Evolutionary conservation across 352 stramenopile genomes (phyloP), one percentile per base, ranked within the genome.

Genomic region (Blastocystis sp.): DNA sequence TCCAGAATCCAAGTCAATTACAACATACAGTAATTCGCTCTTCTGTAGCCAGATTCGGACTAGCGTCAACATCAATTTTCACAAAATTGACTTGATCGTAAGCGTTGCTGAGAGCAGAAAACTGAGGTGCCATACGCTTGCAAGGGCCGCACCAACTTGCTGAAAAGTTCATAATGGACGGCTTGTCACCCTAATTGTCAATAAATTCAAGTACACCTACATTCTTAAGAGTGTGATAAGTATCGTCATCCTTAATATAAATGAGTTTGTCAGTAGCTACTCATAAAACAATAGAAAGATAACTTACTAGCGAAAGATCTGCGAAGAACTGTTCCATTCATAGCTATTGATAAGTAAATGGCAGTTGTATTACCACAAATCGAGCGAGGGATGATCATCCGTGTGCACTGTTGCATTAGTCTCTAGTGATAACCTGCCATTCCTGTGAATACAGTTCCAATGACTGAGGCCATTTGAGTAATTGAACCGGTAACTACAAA

Each of bases 61-160:
- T 69, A 19, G 92, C 91, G 56, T 95, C 92, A 32, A 94, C 92
- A 85, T 95, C 92, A 63, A 95, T 91, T 57, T 92, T 93, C 52
- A 89, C 91, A 66, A 94, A 94, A 43, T 93, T 89, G 6, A 88
- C 88, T n/a, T 77, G 35, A 37, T 87, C 77, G 43, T 35, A 67
- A 81, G 0, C 90, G 80, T 66, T 91, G 93, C 77, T 87, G n/a
- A 95, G 88, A 24, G 89, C 88, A 39, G 94, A 91, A 67, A 93
- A 95, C 39, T 92, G 89, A 14, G 92, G 93, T 27, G 91, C 91
- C 58, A 95, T 94, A 57, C 90, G 91, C 67, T 91, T 87, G 88
- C 93, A 94, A 9, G 92, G 92, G 85, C 93, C 92, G 88, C 91
- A 94, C 93, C 92, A 95, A 54, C 91, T 91, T 9, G 93, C 93